These are phyloP conservation scores for Metschnikowia lochheadii DNA, from an alignment of 805 yeast genomes.

Conservation along the genomic window DNA sequence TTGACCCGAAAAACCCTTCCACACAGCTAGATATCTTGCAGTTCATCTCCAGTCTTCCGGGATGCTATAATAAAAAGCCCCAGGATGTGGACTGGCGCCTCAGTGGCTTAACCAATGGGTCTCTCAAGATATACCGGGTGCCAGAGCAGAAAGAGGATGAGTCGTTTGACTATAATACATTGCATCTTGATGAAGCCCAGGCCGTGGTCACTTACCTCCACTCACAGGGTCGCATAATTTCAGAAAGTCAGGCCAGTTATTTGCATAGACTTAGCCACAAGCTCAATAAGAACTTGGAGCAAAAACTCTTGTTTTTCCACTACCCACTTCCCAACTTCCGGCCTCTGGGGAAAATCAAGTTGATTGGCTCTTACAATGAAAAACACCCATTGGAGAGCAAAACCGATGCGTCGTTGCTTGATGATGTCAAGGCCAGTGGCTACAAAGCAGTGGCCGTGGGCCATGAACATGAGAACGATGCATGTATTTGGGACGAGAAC, in stretches of 20 bases:
- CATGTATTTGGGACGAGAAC: conserved; percentile 29
- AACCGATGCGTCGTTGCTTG: conserved; percentile 26
- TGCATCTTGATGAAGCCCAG: conserved; percentile 12
- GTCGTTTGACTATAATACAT: conserved; percentile 6
- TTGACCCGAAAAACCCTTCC: conserved; percentile 5
- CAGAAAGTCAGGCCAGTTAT: conserved; percentile 32
- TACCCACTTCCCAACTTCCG: conserved; percentile 41
- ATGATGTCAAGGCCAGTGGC: conserved; percentile 33
- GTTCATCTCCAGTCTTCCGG: conserved; percentile 33
- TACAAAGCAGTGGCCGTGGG: conserved; percentile 39
- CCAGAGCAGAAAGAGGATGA: neutral
- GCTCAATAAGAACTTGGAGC: conserved; percentile 10
- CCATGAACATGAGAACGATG: conserved; percentile 44
- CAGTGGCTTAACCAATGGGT: conserved; percentile 38
- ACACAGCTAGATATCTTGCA: conserved; percentile 19
- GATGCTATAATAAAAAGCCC: conserved; percentile 28
- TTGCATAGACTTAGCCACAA: conserved; percentile 25
- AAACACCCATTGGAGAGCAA: conserved; percentile 31
- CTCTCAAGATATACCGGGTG: conserved; percentile 23
- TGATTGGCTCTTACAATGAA: conserved; percentile 38
- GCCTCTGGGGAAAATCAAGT: conserved; percentile 34
- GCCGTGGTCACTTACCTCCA: conserved; percentile 34
- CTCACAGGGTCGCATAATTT: conserved; percentile 25
- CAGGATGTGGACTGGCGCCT: conserved; percentile 16
- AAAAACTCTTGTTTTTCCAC: conserved; percentile 36